phyloP scores from a whole-genome alignment of 2,329 filamentous ascomycete genomes.

The Pezicula carpinea region DNA sequence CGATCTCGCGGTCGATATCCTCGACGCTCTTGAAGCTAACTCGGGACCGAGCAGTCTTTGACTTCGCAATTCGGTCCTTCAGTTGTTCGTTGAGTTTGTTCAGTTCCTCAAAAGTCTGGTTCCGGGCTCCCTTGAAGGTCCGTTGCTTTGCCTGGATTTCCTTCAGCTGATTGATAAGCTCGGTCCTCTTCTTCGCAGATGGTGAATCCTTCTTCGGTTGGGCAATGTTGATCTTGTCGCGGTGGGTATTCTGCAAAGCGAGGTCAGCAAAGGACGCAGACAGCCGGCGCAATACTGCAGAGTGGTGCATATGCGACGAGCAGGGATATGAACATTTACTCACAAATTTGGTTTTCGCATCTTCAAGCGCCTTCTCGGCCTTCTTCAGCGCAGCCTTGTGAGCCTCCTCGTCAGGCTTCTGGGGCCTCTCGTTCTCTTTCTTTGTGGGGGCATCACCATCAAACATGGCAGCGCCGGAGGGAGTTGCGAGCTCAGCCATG shows the following conservation, averaged over 20 bases:
- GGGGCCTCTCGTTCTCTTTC: conserved; percentile 54
- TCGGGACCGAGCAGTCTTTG: conserved; percentile 79
- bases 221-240: conserved; percentile 81
- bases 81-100: conserved; percentile 87
- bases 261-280: conserved; percentile 13
- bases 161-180: conserved; percentile 77
- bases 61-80: conserved; percentile 77
- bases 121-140: conserved; percentile 77
- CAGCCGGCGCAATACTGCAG: conserved; percentile 2
- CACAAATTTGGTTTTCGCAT: conserved; percentile 67
- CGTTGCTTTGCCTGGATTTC: conserved; percentile 85
- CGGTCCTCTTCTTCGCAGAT: conserved; percentile 74
- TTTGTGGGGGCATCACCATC: conserved; percentile 31
- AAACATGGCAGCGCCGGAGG: conserved; percentile 37
- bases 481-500: conserved; percentile 44
- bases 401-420: conserved; percentile 80
- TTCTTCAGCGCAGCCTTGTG: conserved; percentile 76
- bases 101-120: conserved; percentile 79
- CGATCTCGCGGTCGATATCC: conserved; percentile 81
- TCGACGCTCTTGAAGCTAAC: conserved; percentile 82
- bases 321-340: conserved; percentile 23
- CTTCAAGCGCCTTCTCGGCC: conserved; percentile 82
- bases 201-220: conserved; percentile 79
- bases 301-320: neutral
- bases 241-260: conserved; percentile 69